A percentile compares a stretch with the other conserved stretches of the same genome.
These are phyloP conservation scores for Sapria himalayana DNA, from an alignment of 345 rosid genomes.

Conservation along the genomic window DNA sequence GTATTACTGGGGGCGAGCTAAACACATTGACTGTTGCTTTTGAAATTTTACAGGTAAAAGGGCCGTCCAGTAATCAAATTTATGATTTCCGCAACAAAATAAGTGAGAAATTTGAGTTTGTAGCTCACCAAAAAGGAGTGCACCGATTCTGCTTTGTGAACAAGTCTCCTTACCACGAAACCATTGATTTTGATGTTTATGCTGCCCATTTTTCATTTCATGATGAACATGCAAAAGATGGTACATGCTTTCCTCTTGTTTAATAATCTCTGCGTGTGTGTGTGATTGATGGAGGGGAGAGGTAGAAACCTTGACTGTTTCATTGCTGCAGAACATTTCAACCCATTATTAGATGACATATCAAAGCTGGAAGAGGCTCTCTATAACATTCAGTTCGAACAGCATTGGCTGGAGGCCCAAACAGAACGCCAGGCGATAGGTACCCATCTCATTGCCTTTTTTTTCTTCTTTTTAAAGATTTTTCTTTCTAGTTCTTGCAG, in stretches of 20 bases:
- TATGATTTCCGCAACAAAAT: slow-evolving; percentile 38
- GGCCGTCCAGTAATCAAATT: slow-evolving; percentile 36
- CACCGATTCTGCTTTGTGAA: slow-evolving; percentile 52
- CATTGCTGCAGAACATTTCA: slow-evolving; percentile 38
- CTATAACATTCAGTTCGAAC: slow-evolving; percentile 49
- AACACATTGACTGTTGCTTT: no score
- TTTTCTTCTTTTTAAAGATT: not conserved
- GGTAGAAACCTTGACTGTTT: no score
- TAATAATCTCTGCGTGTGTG: not conserved
- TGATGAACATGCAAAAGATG: slow-evolving; percentile 61
- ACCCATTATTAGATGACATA: slow-evolving; percentile 42
- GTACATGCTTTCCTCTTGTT: slow-evolving; percentile 9
- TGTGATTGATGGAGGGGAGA: no score
- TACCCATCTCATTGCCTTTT: slow-evolving; percentile 6
- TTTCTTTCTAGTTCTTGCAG: no score
- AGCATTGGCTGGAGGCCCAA: slow-evolving; percentile 66
- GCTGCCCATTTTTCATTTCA: slow-evolving; percentile 39
- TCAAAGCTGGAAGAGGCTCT: slow-evolving; percentile 49
- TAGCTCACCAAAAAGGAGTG: slow-evolving; percentile 37
- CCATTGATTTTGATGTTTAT: slow-evolving; percentile 46
- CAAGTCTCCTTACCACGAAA: slow-evolving; percentile 58
- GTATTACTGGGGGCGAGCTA: no score
- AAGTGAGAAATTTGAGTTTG: slow-evolving; percentile 47
- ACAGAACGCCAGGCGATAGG: slow-evolving; percentile 64
- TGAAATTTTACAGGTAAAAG: slow-evolving; percentile 46